A percentile compares a stretch with the other conserved stretches of the same genome.
Evolutionary conservation across 257 asterid species (phyloP).

Genomic region (Lantana camara): DNA sequence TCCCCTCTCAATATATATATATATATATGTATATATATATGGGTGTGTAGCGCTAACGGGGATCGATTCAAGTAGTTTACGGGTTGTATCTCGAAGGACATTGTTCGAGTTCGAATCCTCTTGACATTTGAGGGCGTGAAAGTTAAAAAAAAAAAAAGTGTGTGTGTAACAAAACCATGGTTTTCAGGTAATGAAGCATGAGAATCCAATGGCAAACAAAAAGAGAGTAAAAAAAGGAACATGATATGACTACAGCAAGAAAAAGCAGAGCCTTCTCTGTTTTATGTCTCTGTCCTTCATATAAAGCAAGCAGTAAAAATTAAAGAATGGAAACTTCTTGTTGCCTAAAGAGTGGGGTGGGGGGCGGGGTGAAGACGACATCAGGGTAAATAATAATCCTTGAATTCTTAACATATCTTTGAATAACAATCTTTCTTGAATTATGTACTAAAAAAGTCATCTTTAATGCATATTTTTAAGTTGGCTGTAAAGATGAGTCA

Average conservation of each 20-base stretch:
- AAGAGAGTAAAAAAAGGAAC: constrained; percentile 13
- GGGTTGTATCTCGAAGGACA: too few species aligned
- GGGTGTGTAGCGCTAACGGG: too few species aligned
- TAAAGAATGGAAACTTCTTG: constrained; percentile 47
- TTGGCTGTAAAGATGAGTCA: too few species aligned
- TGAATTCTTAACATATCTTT: not conserved
- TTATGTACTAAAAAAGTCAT: too few species aligned
- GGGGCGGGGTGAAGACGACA: not conserved
- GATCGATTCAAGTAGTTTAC: too few species aligned
- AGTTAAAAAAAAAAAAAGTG: too few species aligned
- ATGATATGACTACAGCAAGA: constrained; percentile 43
- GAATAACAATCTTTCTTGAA: too few species aligned
- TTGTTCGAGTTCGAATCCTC: too few species aligned
- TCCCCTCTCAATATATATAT: constrained; percentile 8
- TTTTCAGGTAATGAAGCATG: constrained; percentile 31
- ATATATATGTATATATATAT: too few species aligned
- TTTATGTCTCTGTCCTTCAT: constrained; percentile 27
- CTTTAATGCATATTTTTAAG: constrained; percentile 10
- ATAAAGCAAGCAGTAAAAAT: constrained; percentile 30
- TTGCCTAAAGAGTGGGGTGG: not conserved
- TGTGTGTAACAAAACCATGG: constrained; percentile 12
- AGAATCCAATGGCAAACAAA: constrained; percentile 40
- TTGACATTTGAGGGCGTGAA: too few species aligned
- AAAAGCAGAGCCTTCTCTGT: constrained; percentile 22
- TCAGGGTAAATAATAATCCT: constrained; percentile 4